phyloP scores from a whole-genome alignment of 2,329 filamentous ascomycete species.

The Lasiodiplodia theobromae region DNA sequence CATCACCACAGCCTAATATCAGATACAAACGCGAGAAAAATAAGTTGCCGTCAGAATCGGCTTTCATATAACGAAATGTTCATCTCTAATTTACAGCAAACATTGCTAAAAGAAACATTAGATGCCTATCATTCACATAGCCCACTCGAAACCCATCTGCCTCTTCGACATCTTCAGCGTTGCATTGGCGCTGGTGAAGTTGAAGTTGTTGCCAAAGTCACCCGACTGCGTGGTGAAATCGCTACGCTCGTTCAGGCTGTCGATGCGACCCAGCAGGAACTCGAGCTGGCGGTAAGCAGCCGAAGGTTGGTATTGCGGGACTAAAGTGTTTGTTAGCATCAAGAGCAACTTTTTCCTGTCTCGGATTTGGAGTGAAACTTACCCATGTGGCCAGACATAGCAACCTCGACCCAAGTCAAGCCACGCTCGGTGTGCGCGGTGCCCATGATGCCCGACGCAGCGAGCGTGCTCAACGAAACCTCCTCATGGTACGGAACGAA shows the following conservation, averaged over 20 bases:
- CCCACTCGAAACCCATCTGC: conserved; percentile 18
- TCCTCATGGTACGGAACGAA: conserved; percentile 69
- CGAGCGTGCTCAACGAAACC: conserved; percentile 50
- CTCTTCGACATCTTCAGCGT: conserved; percentile 13
- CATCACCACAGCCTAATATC: neutral
- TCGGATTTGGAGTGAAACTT: conserved; percentile 35
- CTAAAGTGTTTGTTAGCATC: neutral
- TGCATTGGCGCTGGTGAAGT: conserved; percentile 17
- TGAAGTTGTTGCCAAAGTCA: conserved; percentile 26
- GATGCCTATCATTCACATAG: neutral
- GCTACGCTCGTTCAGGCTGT: conserved; percentile 56
- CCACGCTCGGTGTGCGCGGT: conserved; percentile 76
- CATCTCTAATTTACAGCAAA: neutral
- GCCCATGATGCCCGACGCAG: conserved; percentile 72
- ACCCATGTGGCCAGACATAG: conserved; percentile 70
- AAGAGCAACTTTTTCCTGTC: neutral
- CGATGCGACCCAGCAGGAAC: conserved; percentile 74
- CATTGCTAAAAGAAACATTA: neutral
- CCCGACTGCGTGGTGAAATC: conserved; percentile 32
- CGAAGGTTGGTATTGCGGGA: conserved; percentile 70
- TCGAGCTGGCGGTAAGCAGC: conserved; percentile 77
- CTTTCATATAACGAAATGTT: neutral
- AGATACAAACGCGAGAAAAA: neutral
- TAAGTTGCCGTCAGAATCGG: neutral
- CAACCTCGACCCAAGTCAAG: conserved; percentile 72